Evolutionary conservation across 768 basidiomycete genomes (phyloP).

Genomic region (Coprinopsis marcescibilis): DNA sequence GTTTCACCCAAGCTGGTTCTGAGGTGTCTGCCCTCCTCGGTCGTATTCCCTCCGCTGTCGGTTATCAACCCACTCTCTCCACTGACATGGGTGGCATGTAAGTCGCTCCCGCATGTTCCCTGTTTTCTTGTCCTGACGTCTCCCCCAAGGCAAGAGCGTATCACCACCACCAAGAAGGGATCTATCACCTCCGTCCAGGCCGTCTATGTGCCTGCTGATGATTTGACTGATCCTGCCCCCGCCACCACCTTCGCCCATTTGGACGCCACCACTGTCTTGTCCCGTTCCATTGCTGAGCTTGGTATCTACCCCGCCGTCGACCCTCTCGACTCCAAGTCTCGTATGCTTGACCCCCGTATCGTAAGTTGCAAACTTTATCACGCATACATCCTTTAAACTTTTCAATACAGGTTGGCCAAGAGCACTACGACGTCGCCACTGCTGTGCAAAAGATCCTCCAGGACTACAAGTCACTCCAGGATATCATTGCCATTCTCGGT

Average conservation of each 20-base stretch:
- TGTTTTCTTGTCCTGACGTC: slow-evolving; percentile 4
- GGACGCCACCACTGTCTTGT: slow-evolving; percentile 99
- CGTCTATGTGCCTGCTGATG: slow-evolving; percentile 99
- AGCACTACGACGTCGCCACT: slow-evolving; percentile 96
- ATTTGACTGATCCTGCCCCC: slow-evolving; percentile 99
- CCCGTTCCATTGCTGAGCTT: slow-evolving; percentile 97
- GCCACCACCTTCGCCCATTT: slow-evolving; percentile 99
- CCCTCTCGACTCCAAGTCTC: slow-evolving; percentile 98
- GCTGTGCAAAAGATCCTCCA: slow-evolving; percentile 96
- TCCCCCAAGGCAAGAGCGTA: slow-evolving; percentile 92
- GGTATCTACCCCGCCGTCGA: slow-evolving; percentile 99
- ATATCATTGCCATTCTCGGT: slow-evolving; percentile 99
- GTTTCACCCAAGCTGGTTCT: slow-evolving; percentile 99
- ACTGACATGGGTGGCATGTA: slow-evolving; percentile 99
- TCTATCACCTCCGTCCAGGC: slow-evolving; percentile 99
- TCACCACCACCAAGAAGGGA: slow-evolving; percentile 99
- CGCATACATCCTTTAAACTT: slow-evolving; percentile 1
- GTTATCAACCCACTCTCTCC: slow-evolving; percentile 99
- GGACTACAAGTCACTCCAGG: slow-evolving; percentile 95
- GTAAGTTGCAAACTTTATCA: slow-evolving; percentile 38
- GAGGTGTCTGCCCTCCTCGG: slow-evolving; percentile 99
- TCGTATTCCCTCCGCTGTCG: slow-evolving; percentile 99
- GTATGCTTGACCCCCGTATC: slow-evolving; percentile 99
- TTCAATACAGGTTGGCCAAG: slow-evolving; percentile 59
- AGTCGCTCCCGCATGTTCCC: slow-evolving; percentile 24